phyloP scores from a whole-genome alignment of 2,329 filamentous ascomycete species.

The Ophiocordyceps camponoti-leonardi region DNA sequence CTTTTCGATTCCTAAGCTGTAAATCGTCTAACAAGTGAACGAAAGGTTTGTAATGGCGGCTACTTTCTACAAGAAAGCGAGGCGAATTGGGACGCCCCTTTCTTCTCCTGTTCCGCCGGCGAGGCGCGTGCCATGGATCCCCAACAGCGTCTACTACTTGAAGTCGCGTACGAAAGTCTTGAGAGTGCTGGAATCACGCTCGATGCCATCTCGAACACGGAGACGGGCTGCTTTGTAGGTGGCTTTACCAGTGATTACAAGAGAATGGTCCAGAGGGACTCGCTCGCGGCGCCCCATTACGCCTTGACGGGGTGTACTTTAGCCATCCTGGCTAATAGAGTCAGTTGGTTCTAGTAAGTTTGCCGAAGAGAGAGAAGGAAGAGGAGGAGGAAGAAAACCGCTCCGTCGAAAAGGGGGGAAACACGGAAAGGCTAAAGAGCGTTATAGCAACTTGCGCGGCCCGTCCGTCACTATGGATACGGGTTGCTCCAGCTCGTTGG shows the following conservation, averaged over 20 bases:
- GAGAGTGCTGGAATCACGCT: background rate
- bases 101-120: background rate
- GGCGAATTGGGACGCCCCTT: conserved; percentile 1
- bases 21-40: no score
- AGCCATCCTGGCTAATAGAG: background rate
- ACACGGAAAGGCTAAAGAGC: no score
- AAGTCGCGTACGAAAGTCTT: conserved; percentile 1
- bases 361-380: no score
- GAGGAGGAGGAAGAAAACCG: background rate
- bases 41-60: background rate
- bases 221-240: background rate
- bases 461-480: background rate
- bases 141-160: background rate
- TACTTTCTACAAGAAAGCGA: conserved; percentile 1
- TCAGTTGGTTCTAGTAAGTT: background rate
- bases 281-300: background rate
- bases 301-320: background rate
- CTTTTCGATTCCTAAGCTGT: no score
- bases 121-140: background rate
- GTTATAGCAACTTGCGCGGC: background rate
- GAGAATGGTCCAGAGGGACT: background rate
- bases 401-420: no score
- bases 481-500: background rate
- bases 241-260: background rate
- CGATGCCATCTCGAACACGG: background rate